Conservation (phyloP, 1,284 basidiomycete species). For the Trichosporon faecale region DNA sequence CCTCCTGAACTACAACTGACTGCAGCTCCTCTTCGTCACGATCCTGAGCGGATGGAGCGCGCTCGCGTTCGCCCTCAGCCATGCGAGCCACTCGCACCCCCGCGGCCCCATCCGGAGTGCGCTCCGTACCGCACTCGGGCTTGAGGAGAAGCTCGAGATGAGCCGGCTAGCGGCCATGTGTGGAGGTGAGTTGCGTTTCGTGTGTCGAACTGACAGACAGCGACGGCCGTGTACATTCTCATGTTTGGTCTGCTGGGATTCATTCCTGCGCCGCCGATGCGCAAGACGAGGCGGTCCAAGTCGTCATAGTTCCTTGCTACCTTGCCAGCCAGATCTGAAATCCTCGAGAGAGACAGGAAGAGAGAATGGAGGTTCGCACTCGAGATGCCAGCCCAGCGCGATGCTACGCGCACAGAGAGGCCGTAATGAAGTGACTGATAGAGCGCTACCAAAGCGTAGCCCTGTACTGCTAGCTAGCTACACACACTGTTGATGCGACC, state of each 20-base stretch:
- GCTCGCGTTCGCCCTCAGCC: constrained; percentile 43
- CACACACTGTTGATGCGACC: neutral
- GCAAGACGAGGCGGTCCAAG: neutral
- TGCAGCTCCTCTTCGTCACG: constrained; percentile 34
- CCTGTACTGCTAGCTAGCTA: neutral
- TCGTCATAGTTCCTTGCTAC: neutral
- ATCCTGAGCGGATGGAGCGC: constrained; percentile 48
- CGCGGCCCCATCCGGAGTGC: constrained; percentile 33
- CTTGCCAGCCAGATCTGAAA: neutral
- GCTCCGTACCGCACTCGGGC: constrained; percentile 19
- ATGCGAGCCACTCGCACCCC: constrained; percentile 34
- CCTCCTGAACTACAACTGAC: neutral
- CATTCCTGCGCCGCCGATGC: constrained; percentile 37
- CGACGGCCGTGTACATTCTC: constrained; percentile 43
- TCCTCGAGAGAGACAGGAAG: no score
- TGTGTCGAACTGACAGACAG: constrained; percentile 23
- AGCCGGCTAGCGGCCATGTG: constrained; percentile 40
- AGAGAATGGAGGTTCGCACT: no score
- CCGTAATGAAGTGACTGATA: neutral
- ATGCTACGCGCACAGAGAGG: no score
- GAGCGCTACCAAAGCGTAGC: neutral
- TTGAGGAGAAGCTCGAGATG: constrained; percentile 23
- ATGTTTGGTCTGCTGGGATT: constrained; percentile 47
- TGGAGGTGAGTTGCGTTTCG: constrained; percentile 37
- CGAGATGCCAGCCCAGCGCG: no score